Evolutionary conservation across 345 rosid species (phyloP).

Genomic region (Eucalyptus decipiens): DNA sequence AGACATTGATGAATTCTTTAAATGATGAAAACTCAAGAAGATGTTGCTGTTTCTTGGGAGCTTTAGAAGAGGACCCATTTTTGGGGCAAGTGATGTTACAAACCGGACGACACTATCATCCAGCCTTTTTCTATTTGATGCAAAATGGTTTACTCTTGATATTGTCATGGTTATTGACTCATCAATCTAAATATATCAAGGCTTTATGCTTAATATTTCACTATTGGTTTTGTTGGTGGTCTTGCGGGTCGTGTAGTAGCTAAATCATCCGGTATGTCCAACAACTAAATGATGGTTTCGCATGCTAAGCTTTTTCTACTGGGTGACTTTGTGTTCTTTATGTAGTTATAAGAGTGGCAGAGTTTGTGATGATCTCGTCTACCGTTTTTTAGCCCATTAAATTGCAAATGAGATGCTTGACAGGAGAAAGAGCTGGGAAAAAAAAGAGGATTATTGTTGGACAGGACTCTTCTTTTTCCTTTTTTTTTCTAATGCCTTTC

Average conservation of each 20-base stretch:
- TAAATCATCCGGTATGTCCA: not conserved
- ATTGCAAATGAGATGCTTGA: not conserved
- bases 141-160: not conserved
- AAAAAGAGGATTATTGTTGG: not conserved
- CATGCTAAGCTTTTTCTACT: not conserved
- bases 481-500: not conserved
- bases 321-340: not conserved
- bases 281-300: not conserved
- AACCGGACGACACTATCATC: not conserved
- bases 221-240: not conserved
- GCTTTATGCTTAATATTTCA: not conserved
- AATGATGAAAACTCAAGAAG: no score
- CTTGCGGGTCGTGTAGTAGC: not conserved
- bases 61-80: no score
- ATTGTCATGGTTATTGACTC: not conserved
- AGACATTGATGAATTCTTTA: no score
- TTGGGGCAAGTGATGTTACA: not conserved
- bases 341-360: not conserved
- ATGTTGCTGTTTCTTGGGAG: no score
- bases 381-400: not conserved
- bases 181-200: not conserved
- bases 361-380: not conserved
- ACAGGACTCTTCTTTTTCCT: not conserved
- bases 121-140: not conserved
- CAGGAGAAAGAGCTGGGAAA: not conserved